These are phyloP conservation scores for Termitomyces sp. DNA, from an alignment of 768 basidiomycete species.

Conservation along the genomic window DNA sequence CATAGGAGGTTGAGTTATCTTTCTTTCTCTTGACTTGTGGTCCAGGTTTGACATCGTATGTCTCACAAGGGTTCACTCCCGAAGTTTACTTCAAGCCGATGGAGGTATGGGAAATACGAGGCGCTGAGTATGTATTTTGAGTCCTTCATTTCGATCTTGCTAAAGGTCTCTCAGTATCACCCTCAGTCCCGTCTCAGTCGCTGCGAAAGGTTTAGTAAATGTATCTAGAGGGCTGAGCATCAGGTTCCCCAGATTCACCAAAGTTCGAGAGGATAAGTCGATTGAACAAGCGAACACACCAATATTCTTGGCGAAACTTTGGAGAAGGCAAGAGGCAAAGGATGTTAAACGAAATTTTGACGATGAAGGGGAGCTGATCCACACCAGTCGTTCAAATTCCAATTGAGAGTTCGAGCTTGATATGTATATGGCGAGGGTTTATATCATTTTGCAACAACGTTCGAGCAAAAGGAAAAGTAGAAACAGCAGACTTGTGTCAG, in stretches of 20 bases:
- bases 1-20: constrained; percentile 47
- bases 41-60: not conserved
- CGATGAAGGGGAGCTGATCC: constrained; percentile 60
- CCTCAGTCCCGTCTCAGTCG: constrained; percentile 79
- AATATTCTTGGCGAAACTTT: constrained; percentile 66
- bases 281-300: constrained; percentile 71
- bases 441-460: not conserved
- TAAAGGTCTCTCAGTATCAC: constrained; percentile 52
- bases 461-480: too few species aligned
- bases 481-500: too few species aligned
- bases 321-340: constrained; percentile 52
- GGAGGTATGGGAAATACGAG: constrained; percentile 88
- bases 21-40: not conserved
- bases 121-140: constrained; percentile 52
- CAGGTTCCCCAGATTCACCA: constrained; percentile 86
- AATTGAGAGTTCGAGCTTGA: constrained; percentile 10
- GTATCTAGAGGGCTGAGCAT: constrained; percentile 65
- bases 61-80: constrained; percentile 47
- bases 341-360: constrained; percentile 27
- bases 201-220: constrained; percentile 58
- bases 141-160: not conserved
- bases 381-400: constrained; percentile 32
- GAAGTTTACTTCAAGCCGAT: constrained; percentile 66
- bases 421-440: not conserved
- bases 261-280: constrained; percentile 65